These are phyloP conservation scores for Elongisporangium undulatum DNA, from an alignment of 352 stramenopile species.

Conservation along the genomic window DNA sequence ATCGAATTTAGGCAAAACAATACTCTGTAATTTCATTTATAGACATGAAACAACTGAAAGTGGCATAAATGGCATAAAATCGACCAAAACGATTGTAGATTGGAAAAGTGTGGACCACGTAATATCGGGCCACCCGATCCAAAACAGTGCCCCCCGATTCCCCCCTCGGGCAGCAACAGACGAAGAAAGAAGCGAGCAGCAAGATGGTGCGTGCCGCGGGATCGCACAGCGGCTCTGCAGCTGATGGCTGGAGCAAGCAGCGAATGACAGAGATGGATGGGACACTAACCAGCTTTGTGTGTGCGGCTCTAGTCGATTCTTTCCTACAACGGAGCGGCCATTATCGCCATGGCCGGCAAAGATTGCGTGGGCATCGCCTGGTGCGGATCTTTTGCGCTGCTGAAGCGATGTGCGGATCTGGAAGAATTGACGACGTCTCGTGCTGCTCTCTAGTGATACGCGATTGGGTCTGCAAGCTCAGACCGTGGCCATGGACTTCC, in stretches of 20 bases:
- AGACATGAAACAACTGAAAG: too few species aligned
- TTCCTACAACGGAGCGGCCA: slow-evolving; percentile 98
- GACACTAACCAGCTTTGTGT: neutral
- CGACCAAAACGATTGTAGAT: too few species aligned
- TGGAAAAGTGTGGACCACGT: neutral
- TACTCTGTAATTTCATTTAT: too few species aligned
- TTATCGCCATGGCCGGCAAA: slow-evolving; percentile 99
- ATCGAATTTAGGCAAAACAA: too few species aligned
- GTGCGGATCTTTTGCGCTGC: slow-evolving; percentile 23
- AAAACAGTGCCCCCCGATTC: neutral
- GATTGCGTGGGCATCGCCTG: slow-evolving; percentile 98
- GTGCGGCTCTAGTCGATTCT: slow-evolving; percentile 58
- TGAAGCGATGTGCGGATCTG: neutral
- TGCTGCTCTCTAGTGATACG: slow-evolving; percentile 80
- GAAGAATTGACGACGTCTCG: neutral
- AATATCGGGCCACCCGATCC: neutral
- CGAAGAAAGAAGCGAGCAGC: slow-evolving; percentile 2
- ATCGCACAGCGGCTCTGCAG: neutral
- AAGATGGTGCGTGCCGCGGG: slow-evolving; percentile 1
- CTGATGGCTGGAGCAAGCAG: neutral
- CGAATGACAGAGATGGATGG: neutral
- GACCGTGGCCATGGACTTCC: slow-evolving; percentile 97
- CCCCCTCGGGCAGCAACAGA: neutral
- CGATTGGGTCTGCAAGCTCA: slow-evolving; percentile 95
- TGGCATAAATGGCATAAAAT: neutral